Conservation (phyloP, 2,329 filamentous ascomycete species). For the Penicillium sp. region DNA sequence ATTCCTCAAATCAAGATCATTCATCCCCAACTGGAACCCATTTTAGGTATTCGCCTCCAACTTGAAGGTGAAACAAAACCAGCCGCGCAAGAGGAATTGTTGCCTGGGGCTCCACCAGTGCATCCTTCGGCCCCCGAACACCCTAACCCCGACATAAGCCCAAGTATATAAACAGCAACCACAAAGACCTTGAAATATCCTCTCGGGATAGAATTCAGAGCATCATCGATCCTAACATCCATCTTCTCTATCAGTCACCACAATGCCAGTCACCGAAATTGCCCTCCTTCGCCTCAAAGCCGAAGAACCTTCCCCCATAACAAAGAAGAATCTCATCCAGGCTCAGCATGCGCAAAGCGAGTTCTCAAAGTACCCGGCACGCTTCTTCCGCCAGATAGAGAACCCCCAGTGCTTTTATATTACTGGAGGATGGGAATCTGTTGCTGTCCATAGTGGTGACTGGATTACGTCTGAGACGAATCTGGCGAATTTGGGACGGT, state of each 20-base stretch:
- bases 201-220: too few relatives aligned
- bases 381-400: slow-evolving; percentile 46
- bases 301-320: background rate
- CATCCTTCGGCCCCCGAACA: background rate
- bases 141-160: background rate
- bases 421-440: slow-evolving; percentile 48
- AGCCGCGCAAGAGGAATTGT: background rate
- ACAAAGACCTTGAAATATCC: background rate
- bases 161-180: background rate
- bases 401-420: slow-evolving; percentile 46
- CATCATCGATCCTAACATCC: background rate
- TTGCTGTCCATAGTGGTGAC: slow-evolving; percentile 41
- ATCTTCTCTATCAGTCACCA: background rate
- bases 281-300: slow-evolving; percentile 1
- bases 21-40: background rate
- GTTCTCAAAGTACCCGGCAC: slow-evolving; percentile 38
- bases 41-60: background rate
- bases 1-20: background rate
- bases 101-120: background rate
- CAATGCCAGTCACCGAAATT: slow-evolving; percentile 5
- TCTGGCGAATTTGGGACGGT: slow-evolving; percentile 36
- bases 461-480: slow-evolving; percentile 48
- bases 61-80: background rate
- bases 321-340: slow-evolving; percentile 23
- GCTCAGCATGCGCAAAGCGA: slow-evolving; percentile 40